Base-by-base conservation (phyloP, 2,329 filamentous ascomycete species). In the Biscogniauxia marginata region DNA sequence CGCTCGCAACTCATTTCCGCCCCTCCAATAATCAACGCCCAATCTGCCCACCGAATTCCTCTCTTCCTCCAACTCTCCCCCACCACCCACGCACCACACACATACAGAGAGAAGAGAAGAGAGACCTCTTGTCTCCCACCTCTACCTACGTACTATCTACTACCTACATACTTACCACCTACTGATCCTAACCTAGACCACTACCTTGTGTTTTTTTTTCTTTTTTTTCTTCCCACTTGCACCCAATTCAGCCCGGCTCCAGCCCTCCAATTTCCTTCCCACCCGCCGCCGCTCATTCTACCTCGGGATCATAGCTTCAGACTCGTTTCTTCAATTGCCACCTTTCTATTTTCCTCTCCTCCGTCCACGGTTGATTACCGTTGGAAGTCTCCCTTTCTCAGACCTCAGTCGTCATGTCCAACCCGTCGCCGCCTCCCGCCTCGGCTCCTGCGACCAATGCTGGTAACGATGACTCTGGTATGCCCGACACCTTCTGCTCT, bases 391-490 rank as follows among this genome's bases (percentile, higher is more conserved):
- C 57, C 55, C 24, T 45, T 16, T 43, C 43, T 47, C 45, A 24
- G 46, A 56, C 46, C 45, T 21, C 49, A 20, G 24, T 53, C 64
- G 67, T 63, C 63, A 71, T 71, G 69, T 70, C 69, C 67, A 67
- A 69, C 59, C 61, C 69, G 57, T 66, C 69, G 63, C 66, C 65
- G 61, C 59, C 68, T 63, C 63, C 63, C 61, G 62, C 65, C 57
- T 56, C 63, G 57, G 62, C 64, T 61, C 60, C 65, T 52, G 63
- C 64, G 55, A 66, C 61, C 57, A 69, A 57, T 65, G 62, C 62
- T 60, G 64, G 62, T 59, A 68, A 69, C 60, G 67, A 69, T 67
- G 67, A 69, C 56, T 68, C 67, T 58, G 67, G 67, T 70, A 68
- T 65, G 63, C 56, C 59, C 56, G 46, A 53, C 52, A 56, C 52